A percentile compares a stretch with the other conserved stretches of the same genome.
These are phyloP conservation scores for Adansonia grandidieri DNA, from an alignment of 441 rosid species.

Conservation along the genomic window DNA sequence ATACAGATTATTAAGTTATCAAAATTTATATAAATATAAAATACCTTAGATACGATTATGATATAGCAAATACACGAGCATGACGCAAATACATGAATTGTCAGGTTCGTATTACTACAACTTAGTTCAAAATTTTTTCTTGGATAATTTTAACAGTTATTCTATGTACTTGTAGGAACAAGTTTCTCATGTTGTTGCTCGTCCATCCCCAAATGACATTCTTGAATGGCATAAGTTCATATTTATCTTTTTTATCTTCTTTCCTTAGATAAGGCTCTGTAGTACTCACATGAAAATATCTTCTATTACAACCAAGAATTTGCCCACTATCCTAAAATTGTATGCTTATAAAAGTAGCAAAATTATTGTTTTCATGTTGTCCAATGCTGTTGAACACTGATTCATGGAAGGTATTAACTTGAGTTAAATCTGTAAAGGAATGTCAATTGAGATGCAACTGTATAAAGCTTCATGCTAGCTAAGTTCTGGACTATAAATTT, in stretches of 20 bases:
- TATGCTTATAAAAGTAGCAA: background rate
- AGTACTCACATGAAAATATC: background rate
- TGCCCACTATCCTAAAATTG: background rate
- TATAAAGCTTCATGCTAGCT: background rate
- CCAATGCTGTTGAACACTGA: background rate
- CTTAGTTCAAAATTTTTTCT: background rate
- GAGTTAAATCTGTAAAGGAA: background rate
- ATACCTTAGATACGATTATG: no score
- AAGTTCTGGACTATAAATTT: background rate
- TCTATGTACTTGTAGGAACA: slow-evolving; percentile 74
- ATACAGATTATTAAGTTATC: no score
- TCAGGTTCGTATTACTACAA: background rate
- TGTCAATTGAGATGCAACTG: background rate
- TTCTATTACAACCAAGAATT: background rate
- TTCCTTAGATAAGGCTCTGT: background rate
- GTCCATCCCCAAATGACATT: slow-evolving; percentile 89
- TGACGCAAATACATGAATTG: no score
- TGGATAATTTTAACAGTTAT: slow-evolving; percentile 23
- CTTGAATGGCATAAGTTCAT: slow-evolving; percentile 96
- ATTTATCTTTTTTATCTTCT: background rate
- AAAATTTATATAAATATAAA: no score
- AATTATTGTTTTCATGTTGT: background rate
- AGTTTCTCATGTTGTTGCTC: slow-evolving; percentile 90
- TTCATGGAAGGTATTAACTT: slow-evolving; percentile 8
- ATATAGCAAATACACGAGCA: no score